phyloP scores from a whole-genome alignment of 78 protist genomes.

The Chrysochromulina parva region DNA sequence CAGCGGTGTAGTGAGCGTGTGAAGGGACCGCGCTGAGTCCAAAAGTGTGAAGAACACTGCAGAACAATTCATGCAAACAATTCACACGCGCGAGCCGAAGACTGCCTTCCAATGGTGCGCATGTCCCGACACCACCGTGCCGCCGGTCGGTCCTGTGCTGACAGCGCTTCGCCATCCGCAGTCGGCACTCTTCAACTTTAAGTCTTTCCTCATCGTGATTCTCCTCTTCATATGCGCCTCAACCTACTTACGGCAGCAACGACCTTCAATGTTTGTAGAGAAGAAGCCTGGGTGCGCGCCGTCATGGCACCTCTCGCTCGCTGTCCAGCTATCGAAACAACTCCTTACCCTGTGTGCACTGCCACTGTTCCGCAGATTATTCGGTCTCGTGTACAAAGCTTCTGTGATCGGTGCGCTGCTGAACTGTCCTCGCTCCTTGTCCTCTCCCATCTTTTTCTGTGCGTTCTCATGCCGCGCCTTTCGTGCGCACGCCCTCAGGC shows the following conservation, averaged over 20 bases:
- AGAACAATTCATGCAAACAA: too few relatives aligned
- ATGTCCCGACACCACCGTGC: too few relatives aligned
- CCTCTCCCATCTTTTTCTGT: background rate
- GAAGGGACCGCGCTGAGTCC: too few relatives aligned
- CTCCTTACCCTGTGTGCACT: background rate
- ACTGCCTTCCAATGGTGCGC: too few relatives aligned
- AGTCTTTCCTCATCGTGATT: background rate
- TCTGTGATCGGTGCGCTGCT: background rate
- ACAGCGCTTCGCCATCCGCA: background rate
- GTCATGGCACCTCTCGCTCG: background rate
- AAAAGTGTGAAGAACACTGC: too few relatives aligned
- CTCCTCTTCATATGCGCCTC: conserved; percentile 40
- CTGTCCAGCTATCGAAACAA: background rate
- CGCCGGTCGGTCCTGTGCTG: too few relatives aligned
- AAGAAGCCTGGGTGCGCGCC: conserved; percentile 19
- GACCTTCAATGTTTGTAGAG: background rate
- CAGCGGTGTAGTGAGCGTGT: too few relatives aligned
- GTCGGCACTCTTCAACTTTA: conserved; percentile 44
- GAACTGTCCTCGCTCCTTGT: background rate
- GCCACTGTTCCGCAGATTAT: background rate
- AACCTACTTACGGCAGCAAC: background rate
- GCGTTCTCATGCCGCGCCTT: background rate
- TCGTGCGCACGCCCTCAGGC: background rate
- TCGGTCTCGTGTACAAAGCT: background rate
- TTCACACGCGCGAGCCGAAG: too few relatives aligned